Evolutionary conservation across 129 eudicot species (phyloP).

Genomic region (Chrysanthemum makinoi): DNA sequence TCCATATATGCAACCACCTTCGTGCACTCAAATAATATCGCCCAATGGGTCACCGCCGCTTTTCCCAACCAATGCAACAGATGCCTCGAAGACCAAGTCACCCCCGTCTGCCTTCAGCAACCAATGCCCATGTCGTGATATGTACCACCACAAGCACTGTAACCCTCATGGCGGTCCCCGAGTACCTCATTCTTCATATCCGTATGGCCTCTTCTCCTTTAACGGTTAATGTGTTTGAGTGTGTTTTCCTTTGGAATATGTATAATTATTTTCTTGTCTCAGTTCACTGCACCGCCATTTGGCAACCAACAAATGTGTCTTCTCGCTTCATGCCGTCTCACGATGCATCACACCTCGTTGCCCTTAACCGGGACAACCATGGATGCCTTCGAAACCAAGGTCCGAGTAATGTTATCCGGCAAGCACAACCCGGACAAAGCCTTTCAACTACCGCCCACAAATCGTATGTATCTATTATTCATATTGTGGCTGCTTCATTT

Average conservation of each 20-base stretch:
- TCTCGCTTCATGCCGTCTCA: constrained; percentile 61
- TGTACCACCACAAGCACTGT: too few relatives aligned
- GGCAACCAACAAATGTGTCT: constrained; percentile 53
- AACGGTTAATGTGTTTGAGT: constrained; percentile 6
- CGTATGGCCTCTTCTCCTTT: constrained; percentile 41
- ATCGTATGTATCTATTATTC: constrained; percentile 30
- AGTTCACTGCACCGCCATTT: constrained; percentile 59
- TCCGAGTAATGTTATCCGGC: constrained; percentile 38
- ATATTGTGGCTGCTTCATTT: neutral
- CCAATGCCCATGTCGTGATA: too few relatives aligned
- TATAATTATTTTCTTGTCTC: constrained; percentile 33
- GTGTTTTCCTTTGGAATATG: constrained; percentile 11
- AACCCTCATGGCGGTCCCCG: too few relatives aligned
- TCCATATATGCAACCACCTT: constrained; percentile 48
- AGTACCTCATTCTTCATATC: constrained; percentile 58
- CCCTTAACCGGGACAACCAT: constrained; percentile 64
- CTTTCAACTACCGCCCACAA: constrained; percentile 37
- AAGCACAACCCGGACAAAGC: constrained; percentile 50
- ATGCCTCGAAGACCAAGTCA: too few relatives aligned
- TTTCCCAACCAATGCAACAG: too few relatives aligned
- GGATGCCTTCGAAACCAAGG: constrained; percentile 69
- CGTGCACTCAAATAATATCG: constrained; percentile 62
- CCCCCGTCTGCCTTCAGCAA: too few relatives aligned
- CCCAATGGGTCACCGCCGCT: constrained; percentile 74
- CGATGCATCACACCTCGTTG: constrained; percentile 59